These are phyloP conservation scores for Salix udensis DNA, from an alignment of 345 rosid genomes.

Conservation along the genomic window DNA sequence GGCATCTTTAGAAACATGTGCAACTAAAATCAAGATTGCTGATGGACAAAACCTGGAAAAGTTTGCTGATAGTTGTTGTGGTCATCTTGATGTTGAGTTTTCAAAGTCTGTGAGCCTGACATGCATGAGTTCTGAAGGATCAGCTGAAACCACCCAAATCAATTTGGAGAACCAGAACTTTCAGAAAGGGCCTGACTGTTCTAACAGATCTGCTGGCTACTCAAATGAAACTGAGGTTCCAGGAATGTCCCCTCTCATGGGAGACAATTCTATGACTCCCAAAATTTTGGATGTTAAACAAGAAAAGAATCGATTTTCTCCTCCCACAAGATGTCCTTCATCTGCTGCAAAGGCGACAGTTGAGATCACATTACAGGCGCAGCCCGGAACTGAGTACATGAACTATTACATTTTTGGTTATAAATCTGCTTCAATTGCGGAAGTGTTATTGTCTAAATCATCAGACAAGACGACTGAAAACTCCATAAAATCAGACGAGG, in stretches of 20 bases:
- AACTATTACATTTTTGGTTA: constrained; percentile 73
- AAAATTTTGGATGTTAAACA: constrained; percentile 33
- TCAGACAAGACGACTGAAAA: constrained; percentile 37
- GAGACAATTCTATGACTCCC: constrained; percentile 31
- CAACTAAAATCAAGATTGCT: constrained; percentile 25
- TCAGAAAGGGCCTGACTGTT: constrained; percentile 27
- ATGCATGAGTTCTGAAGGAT: constrained; percentile 51
- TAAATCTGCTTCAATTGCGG: constrained; percentile 58
- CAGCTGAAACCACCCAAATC: constrained; percentile 54
- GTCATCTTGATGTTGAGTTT: constrained; percentile 22
- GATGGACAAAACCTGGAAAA: constrained; percentile 35
- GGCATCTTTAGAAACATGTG: constrained; percentile 28
- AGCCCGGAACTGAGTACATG: constrained; percentile 43
- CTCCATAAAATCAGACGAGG: constrained; percentile 57
- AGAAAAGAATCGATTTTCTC: constrained; percentile 28
- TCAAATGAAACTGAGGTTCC: constrained; percentile 29
- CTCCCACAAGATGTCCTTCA: constrained; percentile 22
- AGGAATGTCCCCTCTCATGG: constrained; percentile 13
- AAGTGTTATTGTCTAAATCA: constrained; percentile 56
- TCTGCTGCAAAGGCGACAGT: constrained; percentile 29
- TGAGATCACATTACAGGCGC: constrained; percentile 27
- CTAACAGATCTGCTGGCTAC: constrained; percentile 19
- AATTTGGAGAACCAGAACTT: constrained; percentile 38
- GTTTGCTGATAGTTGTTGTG: constrained; percentile 38
- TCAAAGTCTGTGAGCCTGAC: constrained; percentile 26